A percentile compares a stretch with the other conserved stretches of the same genome.
Evolutionary conservation across 345 rosid species (phyloP).

Genomic region (Gossypium herbaceum): DNA sequence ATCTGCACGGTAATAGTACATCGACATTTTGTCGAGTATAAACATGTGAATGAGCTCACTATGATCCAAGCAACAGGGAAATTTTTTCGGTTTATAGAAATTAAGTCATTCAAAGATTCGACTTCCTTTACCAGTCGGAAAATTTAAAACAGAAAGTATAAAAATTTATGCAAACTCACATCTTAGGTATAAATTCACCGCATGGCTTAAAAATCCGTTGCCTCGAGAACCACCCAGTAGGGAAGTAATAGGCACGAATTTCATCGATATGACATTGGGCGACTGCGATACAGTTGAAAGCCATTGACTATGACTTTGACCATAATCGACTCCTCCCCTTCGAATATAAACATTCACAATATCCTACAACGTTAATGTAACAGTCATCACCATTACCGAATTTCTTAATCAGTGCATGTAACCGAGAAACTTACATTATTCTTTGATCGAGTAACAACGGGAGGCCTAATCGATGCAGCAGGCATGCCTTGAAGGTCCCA

Average conservation of each 20-base stretch:
- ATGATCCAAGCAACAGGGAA: background rate
- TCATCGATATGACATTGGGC: conserved; percentile 81
- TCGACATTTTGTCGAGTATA: background rate
- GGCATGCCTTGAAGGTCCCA: conserved; percentile 40
- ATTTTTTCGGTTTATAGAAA: background rate
- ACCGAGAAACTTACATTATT: conserved; percentile 47
- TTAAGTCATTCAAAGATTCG: background rate
- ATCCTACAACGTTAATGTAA: background rate
- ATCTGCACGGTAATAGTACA: conserved; percentile 42
- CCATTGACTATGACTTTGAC: conserved; percentile 81
- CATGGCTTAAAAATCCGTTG: conserved; percentile 83
- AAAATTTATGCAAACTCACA: conserved; percentile 44
- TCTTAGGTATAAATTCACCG: conserved; percentile 86
- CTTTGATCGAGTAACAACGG: conserved; percentile 48
- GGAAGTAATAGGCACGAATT: conserved; percentile 87
- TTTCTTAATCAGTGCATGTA: background rate
- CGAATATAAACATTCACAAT: conserved; percentile 42
- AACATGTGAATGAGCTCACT: background rate
- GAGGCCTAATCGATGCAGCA: conserved; percentile 35
- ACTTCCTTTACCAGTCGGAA: background rate
- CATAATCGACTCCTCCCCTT: conserved; percentile 69
- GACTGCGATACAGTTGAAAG: conserved; percentile 74
- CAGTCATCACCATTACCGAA: background rate
- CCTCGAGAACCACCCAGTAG: conserved; percentile 77
- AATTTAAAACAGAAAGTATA: background rate